Evolutionary conservation across 164 flowering plant species (phyloP).

Genomic region (Dillenia suffruticosa): DNA sequence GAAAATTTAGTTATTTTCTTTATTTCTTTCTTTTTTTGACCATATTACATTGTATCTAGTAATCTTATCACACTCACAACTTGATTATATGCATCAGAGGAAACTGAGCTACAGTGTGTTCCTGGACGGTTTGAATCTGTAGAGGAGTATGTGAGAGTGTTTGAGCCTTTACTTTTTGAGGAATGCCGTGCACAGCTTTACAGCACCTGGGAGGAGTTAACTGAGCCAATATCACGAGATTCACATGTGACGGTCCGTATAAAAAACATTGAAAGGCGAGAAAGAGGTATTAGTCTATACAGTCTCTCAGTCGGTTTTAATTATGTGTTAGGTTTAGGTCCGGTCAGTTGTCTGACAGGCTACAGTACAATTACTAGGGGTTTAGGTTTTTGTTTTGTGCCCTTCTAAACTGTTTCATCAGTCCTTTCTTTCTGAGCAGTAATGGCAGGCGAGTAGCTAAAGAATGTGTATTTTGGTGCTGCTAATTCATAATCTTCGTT

Average conservation of each 20-base stretch:
- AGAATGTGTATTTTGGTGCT: too few species aligned
- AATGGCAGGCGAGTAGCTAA: too few species aligned
- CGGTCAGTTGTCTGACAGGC: too few species aligned
- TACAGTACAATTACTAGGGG: too few species aligned
- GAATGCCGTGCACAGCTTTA: slow-evolving; percentile 96
- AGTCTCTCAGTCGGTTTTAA: background rate
- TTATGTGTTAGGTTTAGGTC: too few species aligned
- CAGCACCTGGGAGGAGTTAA: slow-evolving; percentile 89
- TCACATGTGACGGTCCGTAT: slow-evolving; percentile 67
- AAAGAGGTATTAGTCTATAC: slow-evolving; percentile 66
- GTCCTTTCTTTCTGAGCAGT: too few species aligned
- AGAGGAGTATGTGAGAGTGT: slow-evolving; percentile 89
- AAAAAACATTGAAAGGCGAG: slow-evolving; percentile 76
- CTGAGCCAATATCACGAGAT: slow-evolving; percentile 65
- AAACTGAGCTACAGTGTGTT: slow-evolving; percentile 82
- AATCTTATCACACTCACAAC: too few species aligned
- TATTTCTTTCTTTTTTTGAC: slow-evolving; percentile 9
- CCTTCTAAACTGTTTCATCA: too few species aligned
- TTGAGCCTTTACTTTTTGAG: slow-evolving; percentile 98
- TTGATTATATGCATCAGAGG: slow-evolving; percentile 41
- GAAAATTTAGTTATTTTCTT: background rate
- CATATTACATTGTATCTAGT: background rate
- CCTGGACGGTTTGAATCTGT: slow-evolving; percentile 93
- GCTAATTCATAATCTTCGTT: too few species aligned
- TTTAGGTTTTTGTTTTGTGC: too few species aligned